A percentile compares a stretch with the other conserved stretches of the same genome.
These are phyloP conservation scores for Parathielavia hyrcaniae DNA, from an alignment of 495 filamentous ascomycete genomes.

Conservation along the genomic window DNA sequence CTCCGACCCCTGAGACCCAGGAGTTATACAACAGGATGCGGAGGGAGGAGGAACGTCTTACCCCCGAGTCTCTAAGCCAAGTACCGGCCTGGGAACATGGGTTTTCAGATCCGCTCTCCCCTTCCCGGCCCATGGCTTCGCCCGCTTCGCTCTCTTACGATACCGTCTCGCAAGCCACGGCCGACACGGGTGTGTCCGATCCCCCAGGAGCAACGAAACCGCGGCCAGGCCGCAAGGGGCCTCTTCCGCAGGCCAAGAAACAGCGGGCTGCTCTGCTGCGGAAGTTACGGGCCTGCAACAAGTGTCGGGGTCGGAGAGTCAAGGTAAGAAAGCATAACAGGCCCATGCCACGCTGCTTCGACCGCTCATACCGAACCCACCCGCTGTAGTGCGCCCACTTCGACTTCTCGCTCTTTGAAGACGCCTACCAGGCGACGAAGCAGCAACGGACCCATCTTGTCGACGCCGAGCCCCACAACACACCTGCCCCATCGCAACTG, in stretches of 20 bases:
- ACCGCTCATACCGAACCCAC: not conserved
- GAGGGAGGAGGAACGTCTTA: constrained; percentile 4
- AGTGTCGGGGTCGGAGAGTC: constrained; percentile 25
- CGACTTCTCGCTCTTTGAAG: constrained; percentile 11
- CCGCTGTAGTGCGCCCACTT: constrained; percentile 13
- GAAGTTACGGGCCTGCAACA: constrained; percentile 25
- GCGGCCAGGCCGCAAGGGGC: constrained; percentile 19
- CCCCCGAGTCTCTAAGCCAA: not conserved
- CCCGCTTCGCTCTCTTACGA: constrained; percentile 18
- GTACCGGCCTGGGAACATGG: not conserved
- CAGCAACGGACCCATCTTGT: not conserved
- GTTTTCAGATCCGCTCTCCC: constrained; percentile 15
- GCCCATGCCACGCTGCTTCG: not conserved
- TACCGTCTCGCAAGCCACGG: constrained; percentile 14
- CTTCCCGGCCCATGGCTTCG: constrained; percentile 13
- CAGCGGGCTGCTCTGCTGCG: constrained; percentile 26
- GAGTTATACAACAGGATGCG: constrained; percentile 30
- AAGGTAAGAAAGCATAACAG: constrained; percentile 12
- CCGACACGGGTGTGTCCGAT: constrained; percentile 8
- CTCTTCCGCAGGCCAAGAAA: constrained; percentile 14
- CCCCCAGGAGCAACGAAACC: constrained; percentile 3
- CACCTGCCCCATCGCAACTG: not conserved
- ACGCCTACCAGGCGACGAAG: constrained; percentile 6
- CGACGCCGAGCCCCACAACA: not conserved
- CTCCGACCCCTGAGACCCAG: constrained; percentile 32